Evolutionary conservation across 140 eudicot genomes (phyloP), one percentile per base, ranked within the genome.

Genomic region (Stevia rebaudiana): DNA sequence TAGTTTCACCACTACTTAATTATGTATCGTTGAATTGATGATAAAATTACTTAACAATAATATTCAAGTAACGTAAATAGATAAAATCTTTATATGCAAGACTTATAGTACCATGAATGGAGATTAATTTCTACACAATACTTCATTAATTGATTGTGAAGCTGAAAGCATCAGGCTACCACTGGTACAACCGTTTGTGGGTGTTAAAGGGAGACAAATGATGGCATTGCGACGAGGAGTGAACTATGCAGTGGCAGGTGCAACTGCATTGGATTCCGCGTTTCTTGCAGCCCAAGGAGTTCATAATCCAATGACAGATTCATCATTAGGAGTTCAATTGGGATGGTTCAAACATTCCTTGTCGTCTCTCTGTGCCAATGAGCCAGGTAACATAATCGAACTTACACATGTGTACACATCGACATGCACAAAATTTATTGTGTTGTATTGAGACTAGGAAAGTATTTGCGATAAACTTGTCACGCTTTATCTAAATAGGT

Each of bases 161-260:
- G 95, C 95, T 56, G 76, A 86, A 44, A 40, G 68, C 46, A 61
- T 80, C 23, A 73, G 81, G 46, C 73, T 83, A 30, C 87, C 87
- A 49, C 22, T 77, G 24, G 66, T 83, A 28, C 72, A 36, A 19
- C 83, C 95, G 21, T 86, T 60, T 63, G 39, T 80, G 11, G 80
- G 74, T n/a, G 72, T 31, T 1, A 25, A 55, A 22, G 63, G 67
- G 40, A 65, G 67, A 2, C 59, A 1, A 11, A 21, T 50, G 42
- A 49, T 65, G 16, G 68, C 23, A 10, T 71, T 80, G 36, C 16
- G 35, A 8, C 21, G 60, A 2, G 90, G 96, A 15, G 85, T 85
- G 39, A 88, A 85, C 64, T 88, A 78, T 37, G 94, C 94, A 6
- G 96, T 82, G 37, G 88, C 68, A 0, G 87, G 90, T 63, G 85